Evolutionary conservation across 208 protist genomes (phyloP).

Genomic region (Acanthamoeba lenticulata): DNA sequence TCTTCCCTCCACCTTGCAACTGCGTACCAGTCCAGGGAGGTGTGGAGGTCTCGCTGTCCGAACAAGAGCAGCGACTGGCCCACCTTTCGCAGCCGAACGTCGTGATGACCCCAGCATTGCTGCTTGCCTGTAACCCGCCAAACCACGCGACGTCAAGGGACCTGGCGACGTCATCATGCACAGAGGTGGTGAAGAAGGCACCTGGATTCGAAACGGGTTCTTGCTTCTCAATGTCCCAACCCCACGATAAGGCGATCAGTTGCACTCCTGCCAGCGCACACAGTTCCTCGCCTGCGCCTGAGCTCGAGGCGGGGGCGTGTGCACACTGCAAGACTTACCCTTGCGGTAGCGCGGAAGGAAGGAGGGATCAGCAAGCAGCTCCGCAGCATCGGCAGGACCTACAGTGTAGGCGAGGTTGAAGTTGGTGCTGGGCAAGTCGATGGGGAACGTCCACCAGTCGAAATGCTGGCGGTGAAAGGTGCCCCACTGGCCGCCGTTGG

Average conservation of each 20-base stretch:
- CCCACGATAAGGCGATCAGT: conserved; percentile 8
- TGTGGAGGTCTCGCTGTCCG: neutral
- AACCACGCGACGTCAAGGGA: neutral
- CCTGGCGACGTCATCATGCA: neutral
- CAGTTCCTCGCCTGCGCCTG: neutral
- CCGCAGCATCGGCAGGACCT: neutral
- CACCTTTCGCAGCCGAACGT: conserved; percentile 48
- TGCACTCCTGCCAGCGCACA: neutral
- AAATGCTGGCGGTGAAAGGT: neutral
- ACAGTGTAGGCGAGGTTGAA: neutral
- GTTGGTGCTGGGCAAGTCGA: conserved; percentile 46
- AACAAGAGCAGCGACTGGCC: conserved; percentile 36
- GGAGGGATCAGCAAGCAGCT: neutral
- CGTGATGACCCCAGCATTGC: neutral
- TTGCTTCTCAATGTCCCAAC: conserved; percentile 3
- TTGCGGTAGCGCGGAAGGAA: neutral
- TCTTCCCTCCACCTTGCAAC: neutral
- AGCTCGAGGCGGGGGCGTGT: no score
- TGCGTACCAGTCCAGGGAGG: neutral
- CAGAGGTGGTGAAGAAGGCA: neutral
- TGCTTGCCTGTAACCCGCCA: neutral
- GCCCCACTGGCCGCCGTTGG: neutral
- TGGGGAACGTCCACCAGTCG: conserved; percentile 46
- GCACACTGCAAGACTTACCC: no score
- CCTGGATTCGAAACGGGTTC: neutral